Evolutionary conservation across 176 grass and related monocot species (phyloP).

Genomic region (Carex cristatella): DNA sequence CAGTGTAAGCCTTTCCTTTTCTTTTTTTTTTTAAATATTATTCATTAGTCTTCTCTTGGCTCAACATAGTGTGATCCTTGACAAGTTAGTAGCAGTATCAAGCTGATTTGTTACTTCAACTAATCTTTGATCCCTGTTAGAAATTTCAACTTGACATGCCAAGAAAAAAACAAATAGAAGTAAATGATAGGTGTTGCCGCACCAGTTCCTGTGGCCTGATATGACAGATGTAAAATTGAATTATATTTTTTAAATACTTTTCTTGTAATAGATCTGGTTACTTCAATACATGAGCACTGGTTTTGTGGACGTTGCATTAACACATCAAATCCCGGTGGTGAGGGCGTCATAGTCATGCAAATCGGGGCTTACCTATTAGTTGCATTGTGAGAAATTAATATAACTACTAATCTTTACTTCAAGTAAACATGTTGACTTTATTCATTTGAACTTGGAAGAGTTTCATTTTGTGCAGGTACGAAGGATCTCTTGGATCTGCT

Average conservation of each 20-base stretch:
- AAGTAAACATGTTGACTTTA: neutral
- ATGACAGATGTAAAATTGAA: neutral
- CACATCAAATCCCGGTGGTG: constrained; percentile 46
- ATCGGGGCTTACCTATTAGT: constrained; percentile 63
- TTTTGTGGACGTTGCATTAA: constrained; percentile 72
- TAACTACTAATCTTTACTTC: constrained; percentile 16
- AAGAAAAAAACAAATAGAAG: neutral
- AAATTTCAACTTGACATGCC: neutral
- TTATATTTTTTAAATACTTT: constrained; percentile 14
- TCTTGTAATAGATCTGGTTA: constrained; percentile 58
- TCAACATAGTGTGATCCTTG: neutral
- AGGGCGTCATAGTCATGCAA: constrained; percentile 80
- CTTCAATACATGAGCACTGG: constrained; percentile 78
- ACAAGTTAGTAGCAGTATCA: neutral
- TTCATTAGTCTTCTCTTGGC: neutral
- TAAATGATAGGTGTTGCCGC: neutral
- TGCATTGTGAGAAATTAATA: constrained; percentile 46
- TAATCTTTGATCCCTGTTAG: neutral
- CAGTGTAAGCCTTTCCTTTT: constrained; percentile 50
- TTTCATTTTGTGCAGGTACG: constrained; percentile 44
- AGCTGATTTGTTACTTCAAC: neutral
- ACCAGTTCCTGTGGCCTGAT: neutral
- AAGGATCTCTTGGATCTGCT: constrained; percentile 70
- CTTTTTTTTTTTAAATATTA: no score
- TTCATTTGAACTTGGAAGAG: neutral